phyloP scores from a whole-genome alignment of 2,329 filamentous ascomycete species.

The Pyricularia sp. region DNA sequence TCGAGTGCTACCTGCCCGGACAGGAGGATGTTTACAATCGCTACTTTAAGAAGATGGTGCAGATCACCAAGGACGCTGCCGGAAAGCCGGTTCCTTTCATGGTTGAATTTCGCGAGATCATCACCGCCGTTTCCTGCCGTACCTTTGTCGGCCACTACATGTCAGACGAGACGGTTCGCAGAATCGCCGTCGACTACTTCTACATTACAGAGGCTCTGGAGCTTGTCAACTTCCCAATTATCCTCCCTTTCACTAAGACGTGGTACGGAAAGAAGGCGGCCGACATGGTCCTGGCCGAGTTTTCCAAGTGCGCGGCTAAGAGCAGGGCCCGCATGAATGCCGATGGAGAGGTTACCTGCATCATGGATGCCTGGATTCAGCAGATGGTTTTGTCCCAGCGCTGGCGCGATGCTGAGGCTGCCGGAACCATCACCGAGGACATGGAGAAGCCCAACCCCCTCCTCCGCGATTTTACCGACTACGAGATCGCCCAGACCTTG shows the following conservation, averaged over 20 bases:
- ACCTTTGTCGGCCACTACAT: slow-evolving; percentile 98
- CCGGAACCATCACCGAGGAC: slow-evolving; percentile 57
- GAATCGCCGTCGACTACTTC: slow-evolving; percentile 94
- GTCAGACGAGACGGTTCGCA: slow-evolving; percentile 79
- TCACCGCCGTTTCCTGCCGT: slow-evolving; percentile 88
- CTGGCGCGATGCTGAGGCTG: slow-evolving; percentile 70
- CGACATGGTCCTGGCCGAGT: slow-evolving; percentile 84
- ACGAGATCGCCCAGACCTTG: slow-evolving; percentile 85
- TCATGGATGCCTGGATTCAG: slow-evolving; percentile 92
- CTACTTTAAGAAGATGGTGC: slow-evolving; percentile 73
- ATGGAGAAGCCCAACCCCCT: slow-evolving; percentile 75
- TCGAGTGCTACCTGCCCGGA: slow-evolving; percentile 80
- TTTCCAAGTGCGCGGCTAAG: slow-evolving; percentile 85
- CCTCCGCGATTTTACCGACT: slow-evolving; percentile 79
- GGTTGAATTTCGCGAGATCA: slow-evolving; percentile 84
- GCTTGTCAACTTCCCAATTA: slow-evolving; percentile 96
- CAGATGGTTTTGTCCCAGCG: slow-evolving; percentile 76
- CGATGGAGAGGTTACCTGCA: slow-evolving; percentile 79
- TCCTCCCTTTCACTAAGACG: slow-evolving; percentile 87
- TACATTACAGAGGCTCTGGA: slow-evolving; percentile 92
- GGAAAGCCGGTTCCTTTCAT: slow-evolving; percentile 79
- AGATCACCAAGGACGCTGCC: slow-evolving; percentile 61
- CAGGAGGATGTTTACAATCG: slow-evolving; percentile 86
- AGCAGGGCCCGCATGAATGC: slow-evolving; percentile 86
- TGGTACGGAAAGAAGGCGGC: slow-evolving; percentile 97